phyloP scores from a whole-genome alignment of 768 basidiomycete genomes.

The Lactarius deliciosus region DNA sequence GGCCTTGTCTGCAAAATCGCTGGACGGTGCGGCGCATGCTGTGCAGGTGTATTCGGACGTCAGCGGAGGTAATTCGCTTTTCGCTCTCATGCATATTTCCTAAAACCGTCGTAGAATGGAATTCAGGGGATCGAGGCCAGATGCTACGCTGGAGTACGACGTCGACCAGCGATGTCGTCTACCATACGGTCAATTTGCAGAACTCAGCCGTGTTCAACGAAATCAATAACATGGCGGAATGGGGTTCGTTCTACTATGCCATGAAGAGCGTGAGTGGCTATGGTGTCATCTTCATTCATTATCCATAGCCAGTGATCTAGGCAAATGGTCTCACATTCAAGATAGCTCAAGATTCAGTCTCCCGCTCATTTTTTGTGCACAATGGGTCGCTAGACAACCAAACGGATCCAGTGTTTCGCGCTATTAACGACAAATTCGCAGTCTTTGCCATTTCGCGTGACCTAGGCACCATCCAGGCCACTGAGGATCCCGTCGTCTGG shows the following conservation, averaged over 20 bases:
- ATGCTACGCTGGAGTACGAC: slow-evolving; percentile 15
- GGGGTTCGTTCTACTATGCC: slow-evolving; percentile 29
- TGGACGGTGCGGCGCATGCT: slow-evolving; percentile 37
- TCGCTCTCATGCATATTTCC: not conserved
- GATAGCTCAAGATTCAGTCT: slow-evolving; percentile 18
- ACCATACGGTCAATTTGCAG: slow-evolving; percentile 21
- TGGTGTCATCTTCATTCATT: not conserved
- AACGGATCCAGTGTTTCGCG: slow-evolving; percentile 13
- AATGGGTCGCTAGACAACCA: slow-evolving; percentile 29
- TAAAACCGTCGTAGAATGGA: slow-evolving; percentile 29
- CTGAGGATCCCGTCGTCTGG: slow-evolving; percentile 7
- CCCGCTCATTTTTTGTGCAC: slow-evolving; percentile 28
- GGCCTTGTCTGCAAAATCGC: slow-evolving; percentile 34
- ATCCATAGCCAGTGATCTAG: slow-evolving; percentile 11
- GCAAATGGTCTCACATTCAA: slow-evolving; percentile 26
- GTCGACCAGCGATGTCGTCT: slow-evolving; percentile 9
- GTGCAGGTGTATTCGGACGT: slow-evolving; percentile 44
- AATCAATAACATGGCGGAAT: slow-evolving; percentile 24
- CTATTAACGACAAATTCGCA: slow-evolving; percentile 27
- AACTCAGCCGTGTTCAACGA: slow-evolving; percentile 21
- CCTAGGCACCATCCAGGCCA: slow-evolving; percentile 31
- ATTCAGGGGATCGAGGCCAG: slow-evolving; percentile 26
- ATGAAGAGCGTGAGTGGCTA: slow-evolving; percentile 20
- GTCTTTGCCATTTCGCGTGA: slow-evolving; percentile 34
- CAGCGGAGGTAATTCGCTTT: slow-evolving; percentile 35